Conservation (phyloP, 1,284 basidiomycete species). For the Apiotrichum brassicae region DNA sequence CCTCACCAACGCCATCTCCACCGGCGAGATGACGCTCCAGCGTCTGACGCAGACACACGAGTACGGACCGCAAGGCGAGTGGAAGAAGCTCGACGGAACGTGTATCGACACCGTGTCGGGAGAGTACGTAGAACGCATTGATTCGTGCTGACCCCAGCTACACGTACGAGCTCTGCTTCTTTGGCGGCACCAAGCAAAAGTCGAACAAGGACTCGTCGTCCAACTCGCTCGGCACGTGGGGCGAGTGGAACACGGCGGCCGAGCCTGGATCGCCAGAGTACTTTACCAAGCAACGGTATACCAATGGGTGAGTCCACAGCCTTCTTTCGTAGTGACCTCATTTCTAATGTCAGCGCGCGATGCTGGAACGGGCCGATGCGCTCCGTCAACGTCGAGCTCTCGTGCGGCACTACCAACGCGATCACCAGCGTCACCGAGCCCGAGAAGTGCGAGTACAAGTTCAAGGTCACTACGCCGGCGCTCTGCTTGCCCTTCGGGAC, state of each 20-base stretch:
- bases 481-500: constrained; percentile 63
- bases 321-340: neutral
- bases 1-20: constrained; percentile 23
- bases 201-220: constrained; percentile 71
- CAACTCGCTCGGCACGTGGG: constrained; percentile 76
- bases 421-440: constrained; percentile 78
- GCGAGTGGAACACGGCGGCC: constrained; percentile 62
- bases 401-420: constrained; percentile 80
- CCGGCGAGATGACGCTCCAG: constrained; percentile 26
- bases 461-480: constrained; percentile 81
- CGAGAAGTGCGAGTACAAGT: constrained; percentile 95
- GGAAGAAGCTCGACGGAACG: constrained; percentile 83
- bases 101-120: constrained; percentile 79
- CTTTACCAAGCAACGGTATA: constrained; percentile 76
- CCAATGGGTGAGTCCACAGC: constrained; percentile 55
- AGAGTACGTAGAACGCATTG: constrained; percentile 58
- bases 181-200: constrained; percentile 80
- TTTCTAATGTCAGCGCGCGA: constrained; percentile 50
- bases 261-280: constrained; percentile 61
- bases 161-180: constrained; percentile 94
- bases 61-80: constrained; percentile 81
- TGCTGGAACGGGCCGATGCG: constrained; percentile 96
- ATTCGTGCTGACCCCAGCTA: constrained; percentile 55
- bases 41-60: constrained; percentile 52
- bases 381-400: constrained; percentile 61